Evolutionary conservation across 768 basidiomycete species (phyloP), one percentile per base, ranked within the genome.

Genomic region (Collybia sp.): DNA sequence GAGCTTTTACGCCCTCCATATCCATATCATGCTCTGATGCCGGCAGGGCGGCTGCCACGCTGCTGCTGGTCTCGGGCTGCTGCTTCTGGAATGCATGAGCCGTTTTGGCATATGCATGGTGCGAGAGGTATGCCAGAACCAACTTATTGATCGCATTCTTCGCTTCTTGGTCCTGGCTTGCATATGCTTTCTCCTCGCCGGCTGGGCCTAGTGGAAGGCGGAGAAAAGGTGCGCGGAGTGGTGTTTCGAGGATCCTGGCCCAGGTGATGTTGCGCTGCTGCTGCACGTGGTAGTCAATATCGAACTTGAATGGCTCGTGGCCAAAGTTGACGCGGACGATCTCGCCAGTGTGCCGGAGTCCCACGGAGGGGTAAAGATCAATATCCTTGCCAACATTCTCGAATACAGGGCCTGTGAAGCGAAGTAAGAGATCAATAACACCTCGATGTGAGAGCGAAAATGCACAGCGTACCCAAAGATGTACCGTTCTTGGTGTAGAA

Each of bases 401-500:
- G 57, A 90, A 91, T 6, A 82, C 82, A 45, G 72, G 65, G 19
- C 82, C 89, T 88, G 36, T 19, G 49, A 48, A 42, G 37, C 20
- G 44, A 32, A 45, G 33, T 31, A 51, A 30, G 36, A 25, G 19
- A 43, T 47, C 19, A 32, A 43, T 25, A 8, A 25, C 25, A 30
- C 6, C 11, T 20, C 15, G 31, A 19, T 17, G 49, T n/a, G 9
- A 32, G 25, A n/a, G 17, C 16, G 12, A 30, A 43, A 18, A 13
- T 31, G 11, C 31, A 25, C 17, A 34, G 43, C 47, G 40, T 58
- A 86, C 88, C 83, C 38, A 92, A 71, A 51, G 82, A 72, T 12
- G 70, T 63, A 11, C 91, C 89, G 48, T 95, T 95, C 69, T 88
- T 93, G 25, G 93, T 96, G 61, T 85, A 96, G 65, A 97, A 96